Evolutionary conservation across 768 basidiomycete species (phyloP).

Genomic region (Auricularia heimuer): DNA sequence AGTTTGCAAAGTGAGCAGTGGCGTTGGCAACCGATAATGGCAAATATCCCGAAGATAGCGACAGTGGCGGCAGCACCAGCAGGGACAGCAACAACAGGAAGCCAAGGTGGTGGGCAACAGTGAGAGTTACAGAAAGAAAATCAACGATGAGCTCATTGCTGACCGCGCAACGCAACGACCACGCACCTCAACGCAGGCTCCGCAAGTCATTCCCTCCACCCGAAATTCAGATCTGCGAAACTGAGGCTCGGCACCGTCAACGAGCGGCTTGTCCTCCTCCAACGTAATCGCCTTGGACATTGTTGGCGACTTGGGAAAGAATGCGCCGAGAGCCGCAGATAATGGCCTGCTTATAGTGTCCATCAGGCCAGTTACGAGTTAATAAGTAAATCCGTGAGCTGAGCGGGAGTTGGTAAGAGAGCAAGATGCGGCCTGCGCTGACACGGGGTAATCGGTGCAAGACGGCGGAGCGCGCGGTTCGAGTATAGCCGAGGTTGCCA

Average conservation of each 20-base stretch:
- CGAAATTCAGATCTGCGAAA: slow-evolving; percentile 58
- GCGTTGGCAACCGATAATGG: too few species aligned
- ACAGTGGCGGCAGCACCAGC: too few species aligned
- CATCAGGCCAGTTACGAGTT: background rate
- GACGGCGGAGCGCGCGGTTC: too few species aligned
- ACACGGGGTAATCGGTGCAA: too few species aligned
- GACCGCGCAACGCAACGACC: background rate
- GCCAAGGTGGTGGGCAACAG: too few species aligned
- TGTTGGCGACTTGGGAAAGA: background rate
- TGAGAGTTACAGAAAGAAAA: background rate
- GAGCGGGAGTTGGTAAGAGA: background rate
- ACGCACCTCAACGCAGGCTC: slow-evolving; percentile 77
- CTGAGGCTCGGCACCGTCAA: slow-evolving; percentile 3
- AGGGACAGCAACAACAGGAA: too few species aligned
- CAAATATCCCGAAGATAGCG: too few species aligned
- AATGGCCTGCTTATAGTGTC: slow-evolving; percentile 3
- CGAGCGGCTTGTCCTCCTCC: slow-evolving; percentile 3
- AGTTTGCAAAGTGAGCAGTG: too few species aligned
- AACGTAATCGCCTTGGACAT: background rate
- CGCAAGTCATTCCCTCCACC: slow-evolving; percentile 87
- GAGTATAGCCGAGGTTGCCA: too few species aligned
- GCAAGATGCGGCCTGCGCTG: background rate
- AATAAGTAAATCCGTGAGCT: background rate
- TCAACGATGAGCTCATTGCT: background rate
- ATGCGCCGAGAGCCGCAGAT: slow-evolving; percentile 4